Evolutionary conservation across 257 asterid species (phyloP).

Genomic region (Perilla frutescens): DNA sequence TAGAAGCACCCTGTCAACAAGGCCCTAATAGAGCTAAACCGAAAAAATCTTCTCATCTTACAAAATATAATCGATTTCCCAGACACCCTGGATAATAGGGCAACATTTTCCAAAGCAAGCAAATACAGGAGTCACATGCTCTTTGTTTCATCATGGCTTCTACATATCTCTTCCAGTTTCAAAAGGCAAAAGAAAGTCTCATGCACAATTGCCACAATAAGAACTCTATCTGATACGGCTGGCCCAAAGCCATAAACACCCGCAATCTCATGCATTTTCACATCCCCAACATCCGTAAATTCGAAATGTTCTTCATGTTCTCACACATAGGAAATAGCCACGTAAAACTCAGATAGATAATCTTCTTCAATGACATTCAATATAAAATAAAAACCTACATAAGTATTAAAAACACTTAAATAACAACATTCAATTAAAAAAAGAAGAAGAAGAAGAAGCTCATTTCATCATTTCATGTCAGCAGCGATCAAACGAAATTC

Average conservation of each 20-base stretch:
- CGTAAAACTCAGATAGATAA: conserved; percentile 4
- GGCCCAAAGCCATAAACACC: neutral
- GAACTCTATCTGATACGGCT: neutral
- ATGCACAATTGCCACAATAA: conserved; percentile 4
- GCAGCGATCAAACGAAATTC: neutral
- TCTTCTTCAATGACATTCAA: too few species aligned
- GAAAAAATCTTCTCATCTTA: neutral
- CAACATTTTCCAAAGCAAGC: neutral
- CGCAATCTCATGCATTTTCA: neutral
- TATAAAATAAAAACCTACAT: neutral
- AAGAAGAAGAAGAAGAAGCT: neutral
- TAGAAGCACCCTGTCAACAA: neutral
- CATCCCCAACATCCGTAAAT: neutral
- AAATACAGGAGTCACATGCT: neutral
- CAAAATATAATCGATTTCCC: neutral
- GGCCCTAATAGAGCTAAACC: neutral
- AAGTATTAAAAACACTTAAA: neutral
- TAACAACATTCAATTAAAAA: neutral
- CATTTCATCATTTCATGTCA: neutral
- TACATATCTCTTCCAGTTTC: neutral
- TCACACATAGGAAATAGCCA: neutral
- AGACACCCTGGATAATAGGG: neutral
- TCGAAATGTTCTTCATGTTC: neutral
- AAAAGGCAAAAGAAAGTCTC: neutral
- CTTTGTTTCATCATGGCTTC: neutral